These are phyloP conservation scores for Boletus rubroflammeus DNA, from an alignment of 768 basidiomycete genomes.

Conservation along the genomic window DNA sequence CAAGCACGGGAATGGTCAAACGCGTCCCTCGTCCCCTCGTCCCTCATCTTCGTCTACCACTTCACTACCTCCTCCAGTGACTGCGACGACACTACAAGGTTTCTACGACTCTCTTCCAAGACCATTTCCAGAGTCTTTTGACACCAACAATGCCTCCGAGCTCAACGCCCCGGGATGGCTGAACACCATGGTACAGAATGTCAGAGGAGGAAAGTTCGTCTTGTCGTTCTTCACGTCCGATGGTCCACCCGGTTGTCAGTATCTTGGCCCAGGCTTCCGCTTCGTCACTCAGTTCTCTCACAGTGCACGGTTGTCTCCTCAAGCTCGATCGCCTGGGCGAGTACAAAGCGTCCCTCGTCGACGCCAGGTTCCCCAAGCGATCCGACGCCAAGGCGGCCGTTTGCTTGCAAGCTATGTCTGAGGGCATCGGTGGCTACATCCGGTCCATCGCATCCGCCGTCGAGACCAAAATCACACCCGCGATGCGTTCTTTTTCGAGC, in stretches of 20 bases:
- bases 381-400: slow-evolving; percentile 69
- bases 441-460: slow-evolving; percentile 40
- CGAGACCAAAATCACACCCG: slow-evolving; percentile 45
- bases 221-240: slow-evolving; percentile 45
- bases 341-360: slow-evolving; percentile 56
- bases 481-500: slow-evolving; percentile 43
- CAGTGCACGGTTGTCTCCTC: slow-evolving; percentile 58
- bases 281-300: slow-evolving; percentile 1
- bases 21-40: slow-evolving; percentile 30
- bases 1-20: slow-evolving; percentile 51
- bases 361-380: slow-evolving; percentile 57
- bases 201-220: slow-evolving; percentile 47
- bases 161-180: slow-evolving; percentile 56
- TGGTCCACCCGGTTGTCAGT: slow-evolving; percentile 43
- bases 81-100: slow-evolving; percentile 37
- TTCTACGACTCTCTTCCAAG: slow-evolving; percentile 66
- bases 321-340: slow-evolving; percentile 52
- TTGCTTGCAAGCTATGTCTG: slow-evolving; percentile 60
- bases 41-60: not conserved
- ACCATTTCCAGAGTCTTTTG: slow-evolving; percentile 56
- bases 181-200: slow-evolving; percentile 46
- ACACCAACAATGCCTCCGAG: slow-evolving; percentile 41
- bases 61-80: not conserved
- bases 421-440: slow-evolving; percentile 56
- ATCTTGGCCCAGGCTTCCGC: not conserved